Conservation (phyloP, 73 alveolate species). For the Paramecium pentaurelia region DNA sequence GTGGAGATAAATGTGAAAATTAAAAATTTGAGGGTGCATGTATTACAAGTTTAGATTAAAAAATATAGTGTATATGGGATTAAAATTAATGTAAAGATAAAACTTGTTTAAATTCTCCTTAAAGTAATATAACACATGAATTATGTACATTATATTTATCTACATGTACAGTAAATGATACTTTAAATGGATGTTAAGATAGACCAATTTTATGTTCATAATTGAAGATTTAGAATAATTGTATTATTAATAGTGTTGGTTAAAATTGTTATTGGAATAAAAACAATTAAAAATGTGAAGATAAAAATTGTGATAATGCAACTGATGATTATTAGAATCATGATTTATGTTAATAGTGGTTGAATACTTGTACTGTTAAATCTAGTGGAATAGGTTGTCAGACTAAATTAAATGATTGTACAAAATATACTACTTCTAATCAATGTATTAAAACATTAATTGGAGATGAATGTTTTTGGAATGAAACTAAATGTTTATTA, state of each 20-base stretch:
- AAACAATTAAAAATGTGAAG: neutral
- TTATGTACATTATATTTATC: neutral
- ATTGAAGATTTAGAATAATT: neutral
- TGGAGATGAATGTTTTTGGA: neutral
- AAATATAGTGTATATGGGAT: neutral
- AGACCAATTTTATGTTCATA: neutral
- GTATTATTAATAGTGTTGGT: neutral
- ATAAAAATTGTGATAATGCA: slow-evolving; percentile 11
- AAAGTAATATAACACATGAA: neutral
- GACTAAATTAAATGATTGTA: neutral
- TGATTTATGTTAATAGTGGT: neutral
- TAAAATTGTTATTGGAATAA: neutral
- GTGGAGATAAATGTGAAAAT: neutral
- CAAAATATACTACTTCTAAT: neutral
- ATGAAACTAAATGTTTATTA: neutral
- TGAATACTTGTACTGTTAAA: neutral
- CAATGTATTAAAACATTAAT: neutral
- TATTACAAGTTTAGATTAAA: neutral
- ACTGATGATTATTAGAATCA: neutral
- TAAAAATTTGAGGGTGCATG: neutral
- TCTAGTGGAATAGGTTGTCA: neutral
- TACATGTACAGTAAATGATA: neutral
- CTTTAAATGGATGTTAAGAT: neutral
- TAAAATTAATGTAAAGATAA: neutral
- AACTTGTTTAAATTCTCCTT: neutral